Base-by-base conservation (phyloP, 1,284 basidiomycete genomes). In the Boletus mariae region DNA sequence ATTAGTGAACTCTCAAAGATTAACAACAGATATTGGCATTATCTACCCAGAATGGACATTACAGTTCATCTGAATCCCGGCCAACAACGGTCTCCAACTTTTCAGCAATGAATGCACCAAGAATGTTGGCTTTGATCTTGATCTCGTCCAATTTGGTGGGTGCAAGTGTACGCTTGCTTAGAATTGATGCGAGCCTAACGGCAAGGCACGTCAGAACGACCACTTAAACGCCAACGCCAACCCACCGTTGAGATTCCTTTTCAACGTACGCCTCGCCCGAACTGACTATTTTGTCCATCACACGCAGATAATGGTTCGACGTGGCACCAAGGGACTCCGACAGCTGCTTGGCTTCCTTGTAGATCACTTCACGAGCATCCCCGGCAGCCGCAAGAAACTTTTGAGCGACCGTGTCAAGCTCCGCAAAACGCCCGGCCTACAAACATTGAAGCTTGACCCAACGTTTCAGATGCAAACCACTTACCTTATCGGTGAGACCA, bases 81-180 rank as follows among this genome's bases (percentile, higher is more conserved):
- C 63, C 61, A 34, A 69, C 8, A 42, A 59, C 54, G 49, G 65
- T 59, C 53, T 75, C 76, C 26, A 73, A 61, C 59, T 72, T 73
- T 55, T 76, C 75, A 49, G 73, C 74, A 23, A 77, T 74, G 66
- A 97, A 96, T 0, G 91, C 82, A 9, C 76, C 71, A 51, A 97
- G 82, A 60, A 97, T 83, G 75, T 98, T 98, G 49, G 82, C 80
- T 78, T 95, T 96, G 71, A 90, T 82, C 74, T 93, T 91, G 64
- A 98, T 85, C 76, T 98, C 94, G 70, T 99, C 96, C 43, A 95
- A 75, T 75, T 98, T 98, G 49, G 79, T 72, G 0, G 82, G 77
- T 5, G 88, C 79, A 40, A 98, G 75, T 35, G 78, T 84, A 53
- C 84, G 81, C 75, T 92, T 93, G 66, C 76, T 74, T 54, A 94